Evolutionary conservation across 495 filamentous ascomycete genomes (phyloP), one percentile per base, ranked within the genome.

Genomic region (Aspergillus sparsus): DNA sequence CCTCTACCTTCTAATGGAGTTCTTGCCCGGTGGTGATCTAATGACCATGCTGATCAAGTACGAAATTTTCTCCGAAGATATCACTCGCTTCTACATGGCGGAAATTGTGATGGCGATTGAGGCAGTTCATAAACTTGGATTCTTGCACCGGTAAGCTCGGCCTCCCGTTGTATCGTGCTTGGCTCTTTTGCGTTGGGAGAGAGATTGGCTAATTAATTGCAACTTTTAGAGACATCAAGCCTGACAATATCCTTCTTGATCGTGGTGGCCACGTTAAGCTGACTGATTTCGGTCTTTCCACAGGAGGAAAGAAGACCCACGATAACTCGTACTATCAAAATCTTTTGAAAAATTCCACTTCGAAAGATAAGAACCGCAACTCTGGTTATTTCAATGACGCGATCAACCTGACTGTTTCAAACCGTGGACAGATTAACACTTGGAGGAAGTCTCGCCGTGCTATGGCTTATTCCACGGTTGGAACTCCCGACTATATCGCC

Each of bases 31-130:
- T 70, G 94, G 94, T 68, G 94, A 99, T 80, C 74, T 99, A 69
- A 99, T 99, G 94, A 99, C 94, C 35, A 99, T 99, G 94, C 83
- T 99, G 65, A 99, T 99, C 77, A 98, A 97, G 80, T 98, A 99
- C 70, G 94, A 99, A 73, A 96, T 99, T 67, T 99, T 99, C 76
- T 95, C 92, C 0, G 92, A 97, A 70, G 94, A 98, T 60, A 97
- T 99, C 65, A 99, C 94, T 35, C 86, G 95, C 13, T 99, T 99
- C 78, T 99, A 99, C 77, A 98, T 99, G 85, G 94, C 95, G 27
- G 93, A 99, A 75, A 93, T 98, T 67, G 90, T 96, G 18, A 83
- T 97, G 74, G 95, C 94, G 8, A 97, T 99, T 62, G 95, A 99
- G 68, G 93, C 94, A 3, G 94, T 99, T 45, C 94, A 99, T 73